Evolutionary conservation across 805 yeast species (phyloP).

Genomic region (Limtongia smithiae): DNA sequence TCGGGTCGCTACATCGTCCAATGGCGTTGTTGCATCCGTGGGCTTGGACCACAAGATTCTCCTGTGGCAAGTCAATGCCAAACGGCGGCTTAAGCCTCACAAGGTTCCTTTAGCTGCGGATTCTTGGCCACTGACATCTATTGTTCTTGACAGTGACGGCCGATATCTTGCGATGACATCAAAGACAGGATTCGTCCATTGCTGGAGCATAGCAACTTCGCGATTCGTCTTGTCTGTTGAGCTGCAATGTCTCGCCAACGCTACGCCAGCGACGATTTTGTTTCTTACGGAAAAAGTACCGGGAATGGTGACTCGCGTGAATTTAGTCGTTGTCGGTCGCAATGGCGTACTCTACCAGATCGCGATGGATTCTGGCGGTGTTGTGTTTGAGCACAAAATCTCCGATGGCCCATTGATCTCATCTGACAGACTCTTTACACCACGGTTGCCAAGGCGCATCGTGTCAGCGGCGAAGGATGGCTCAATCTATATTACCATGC

Average conservation of each 20-base stretch:
- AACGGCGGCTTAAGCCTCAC: constrained; percentile 20
- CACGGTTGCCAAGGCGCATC: constrained; percentile 70
- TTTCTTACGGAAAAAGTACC: constrained; percentile 24
- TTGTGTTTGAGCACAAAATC: constrained; percentile 32
- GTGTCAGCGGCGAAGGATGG: constrained; percentile 40
- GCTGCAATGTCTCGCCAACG: constrained; percentile 13
- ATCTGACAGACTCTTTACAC: constrained; percentile 58
- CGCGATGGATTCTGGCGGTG: constrained; percentile 21
- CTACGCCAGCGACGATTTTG: constrained; percentile 17
- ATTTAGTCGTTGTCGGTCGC: constrained; percentile 28
- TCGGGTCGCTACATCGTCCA: constrained; percentile 53
- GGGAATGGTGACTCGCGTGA: constrained; percentile 24
- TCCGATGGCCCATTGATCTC: constrained; percentile 41
- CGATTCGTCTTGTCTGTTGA: constrained; percentile 26
- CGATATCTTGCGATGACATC: constrained; percentile 19
- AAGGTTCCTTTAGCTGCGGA: constrained; percentile 30
- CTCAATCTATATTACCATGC: constrained; percentile 20
- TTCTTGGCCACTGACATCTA: constrained; percentile 33
- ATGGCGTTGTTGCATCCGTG: constrained; percentile 61
- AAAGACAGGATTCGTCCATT: constrained; percentile 15
- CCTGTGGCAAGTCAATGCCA: constrained; percentile 52
- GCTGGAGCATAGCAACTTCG: constrained; percentile 26
- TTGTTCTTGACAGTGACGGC: constrained; percentile 27
- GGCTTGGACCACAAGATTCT: constrained; percentile 70
- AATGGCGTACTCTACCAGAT: constrained; percentile 25